These are phyloP conservation scores for Botrytis aclada DNA, from an alignment of 2,329 filamentous ascomycete species.

Conservation along the genomic window DNA sequence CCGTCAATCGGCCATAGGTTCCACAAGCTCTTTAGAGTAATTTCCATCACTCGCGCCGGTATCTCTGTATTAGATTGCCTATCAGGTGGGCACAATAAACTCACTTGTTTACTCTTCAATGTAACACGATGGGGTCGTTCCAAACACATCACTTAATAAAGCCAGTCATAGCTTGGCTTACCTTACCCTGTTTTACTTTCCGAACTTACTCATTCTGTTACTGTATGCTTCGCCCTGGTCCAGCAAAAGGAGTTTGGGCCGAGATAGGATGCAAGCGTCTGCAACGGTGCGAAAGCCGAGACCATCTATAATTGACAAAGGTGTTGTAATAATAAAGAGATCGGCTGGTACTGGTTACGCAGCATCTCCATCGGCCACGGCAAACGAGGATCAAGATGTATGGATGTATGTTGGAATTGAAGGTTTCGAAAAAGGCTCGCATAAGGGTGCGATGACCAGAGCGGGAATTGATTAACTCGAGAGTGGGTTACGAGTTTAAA, in stretches of 20 bases:
- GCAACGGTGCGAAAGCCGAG: constrained; percentile 25
- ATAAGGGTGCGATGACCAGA: constrained; percentile 4
- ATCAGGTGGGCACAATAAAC: constrained; percentile 15
- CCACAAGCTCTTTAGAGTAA: constrained; percentile 9
- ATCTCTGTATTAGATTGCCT: constrained; percentile 12
- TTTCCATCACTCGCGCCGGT: constrained; percentile 1
- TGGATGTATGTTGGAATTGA: background rate
- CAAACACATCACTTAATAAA: constrained; percentile 13
- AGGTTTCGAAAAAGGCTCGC: constrained; percentile 11
- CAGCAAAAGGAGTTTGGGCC: constrained; percentile 16
- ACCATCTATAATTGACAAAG: background rate
- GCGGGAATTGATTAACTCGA: constrained; percentile 8
- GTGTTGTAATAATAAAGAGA: constrained; percentile 3
- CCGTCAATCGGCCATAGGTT: constrained; percentile 19
- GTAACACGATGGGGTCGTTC: constrained; percentile 8
- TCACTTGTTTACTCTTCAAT: background rate
- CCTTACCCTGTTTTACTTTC: constrained; percentile 5
- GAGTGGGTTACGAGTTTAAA: background rate
- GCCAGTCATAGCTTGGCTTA: constrained; percentile 2
- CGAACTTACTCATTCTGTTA: background rate
- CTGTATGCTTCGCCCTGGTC: constrained; percentile 4
- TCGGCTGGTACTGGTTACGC: background rate
- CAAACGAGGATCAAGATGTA: constrained; percentile 24
- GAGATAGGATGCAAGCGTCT: constrained; percentile 27
- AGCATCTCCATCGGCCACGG: background rate